phyloP scores from a whole-genome alignment of 2,329 filamentous ascomycete genomes.

The Beauveria scarabaeidicola region DNA sequence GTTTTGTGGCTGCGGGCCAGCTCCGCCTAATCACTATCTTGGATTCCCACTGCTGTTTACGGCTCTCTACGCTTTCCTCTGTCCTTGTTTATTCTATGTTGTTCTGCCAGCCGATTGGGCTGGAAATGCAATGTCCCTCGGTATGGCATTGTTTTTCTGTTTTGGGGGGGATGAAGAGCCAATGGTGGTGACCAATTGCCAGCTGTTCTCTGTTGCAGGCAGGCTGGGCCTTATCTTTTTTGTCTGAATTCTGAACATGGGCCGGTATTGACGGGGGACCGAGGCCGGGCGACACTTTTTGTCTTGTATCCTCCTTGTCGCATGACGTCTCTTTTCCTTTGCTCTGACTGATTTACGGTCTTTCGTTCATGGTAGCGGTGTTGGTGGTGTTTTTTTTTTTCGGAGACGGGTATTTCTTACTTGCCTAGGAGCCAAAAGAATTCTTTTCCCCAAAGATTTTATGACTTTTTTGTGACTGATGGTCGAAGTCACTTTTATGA shows the following conservation, averaged over 20 bases:
- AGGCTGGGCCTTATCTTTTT: neutral
- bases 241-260: neutral
- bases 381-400: slow-evolving; percentile 8
- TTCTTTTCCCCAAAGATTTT: neutral
- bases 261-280: neutral
- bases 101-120: neutral
- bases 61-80: neutral
- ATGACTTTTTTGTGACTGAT: neutral
- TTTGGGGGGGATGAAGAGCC: neutral
- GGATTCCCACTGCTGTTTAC: slow-evolving; percentile 11
- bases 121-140: neutral
- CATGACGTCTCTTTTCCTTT: neutral
- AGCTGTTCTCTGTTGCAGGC: neutral
- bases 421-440: neutral
- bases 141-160: neutral
- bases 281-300: slow-evolving; percentile 9
- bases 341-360: neutral
- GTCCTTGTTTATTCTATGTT: neutral
- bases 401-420: slow-evolving; percentile 5
- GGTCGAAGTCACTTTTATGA: neutral
- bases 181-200: neutral
- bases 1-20: neutral
- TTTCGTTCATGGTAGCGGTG: slow-evolving; percentile 10
- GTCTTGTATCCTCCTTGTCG: neutral
- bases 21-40: slow-evolving; percentile 5